Base-by-base conservation (phyloP, 148 eudicot species). In the Rhododendron vialii region DNA sequence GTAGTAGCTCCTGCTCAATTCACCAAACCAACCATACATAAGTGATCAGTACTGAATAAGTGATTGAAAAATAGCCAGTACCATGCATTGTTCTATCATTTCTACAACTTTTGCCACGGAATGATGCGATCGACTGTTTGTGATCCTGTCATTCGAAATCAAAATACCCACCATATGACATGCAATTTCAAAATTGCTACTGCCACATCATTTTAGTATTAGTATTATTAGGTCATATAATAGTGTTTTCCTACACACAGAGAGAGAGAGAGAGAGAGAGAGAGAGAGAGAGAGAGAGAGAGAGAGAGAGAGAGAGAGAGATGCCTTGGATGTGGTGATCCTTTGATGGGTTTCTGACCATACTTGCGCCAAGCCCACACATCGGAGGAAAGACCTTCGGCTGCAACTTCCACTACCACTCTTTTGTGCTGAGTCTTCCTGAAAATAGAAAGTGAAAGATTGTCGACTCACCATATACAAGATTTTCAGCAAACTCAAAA, bases 351-450 rank as follows among this genome's bases (percentile, higher is more conserved):
- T 81, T 95, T 95, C 83, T 95, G 95, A 17, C 98, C 98, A 63
- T 95, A 95, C 78, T 95, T 95, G 14, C 98, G 92, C 98, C 98
- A 95, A 69, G 94, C 94, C 98, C 98, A 95, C 71, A 73, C 87
- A 88, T 95, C 98, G 30, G 91, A 67, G 5, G 92, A 86, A 50
- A 87, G 86, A 45, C 83, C 90, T 77, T 88, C 89, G 3, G 93
- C 91, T 28, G 88, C 59, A 3, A 90, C 92, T 77, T 88, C 88
- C 67, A 87, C 48, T 14, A 91, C 89, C 85, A 88, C 91, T 75
- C 90, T 90, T 85, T 89, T 89, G 73, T 90, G 93, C 24, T 95
- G 92, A 82, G 84, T 93, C 83, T 90, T 94, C 90, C 98, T 95
- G 86, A 61, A 78, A 24, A 82, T 24, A 61, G 7, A 43, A 67